Conservation (phyloP, 768 basidiomycete species). For the Pleurotus platypus region DNA sequence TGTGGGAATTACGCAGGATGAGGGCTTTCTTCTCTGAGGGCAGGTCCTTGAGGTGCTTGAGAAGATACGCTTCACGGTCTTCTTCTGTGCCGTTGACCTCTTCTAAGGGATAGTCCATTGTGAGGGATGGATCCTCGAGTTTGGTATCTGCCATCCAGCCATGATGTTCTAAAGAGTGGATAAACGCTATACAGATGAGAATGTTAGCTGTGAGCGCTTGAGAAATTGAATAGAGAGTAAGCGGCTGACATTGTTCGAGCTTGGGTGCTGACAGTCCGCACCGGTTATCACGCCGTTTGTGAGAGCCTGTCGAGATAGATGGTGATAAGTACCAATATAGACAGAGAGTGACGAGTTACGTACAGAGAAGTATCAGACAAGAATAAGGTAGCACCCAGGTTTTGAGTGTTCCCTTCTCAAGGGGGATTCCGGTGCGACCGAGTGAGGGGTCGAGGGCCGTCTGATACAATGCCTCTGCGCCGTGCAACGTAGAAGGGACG, state of each 20-base stretch:
- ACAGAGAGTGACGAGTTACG: background rate
- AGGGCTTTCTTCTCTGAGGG: constrained; percentile 64
- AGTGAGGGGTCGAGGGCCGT: constrained; percentile 58
- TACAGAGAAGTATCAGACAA: constrained; percentile 84
- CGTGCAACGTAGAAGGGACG: constrained; percentile 57
- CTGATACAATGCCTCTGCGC: constrained; percentile 70
- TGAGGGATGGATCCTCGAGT: constrained; percentile 52
- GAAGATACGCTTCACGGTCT: constrained; percentile 55
- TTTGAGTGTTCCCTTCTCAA: constrained; percentile 46
- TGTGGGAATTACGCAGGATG: constrained; percentile 83
- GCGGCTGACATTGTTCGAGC: constrained; percentile 63
- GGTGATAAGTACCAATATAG: background rate
- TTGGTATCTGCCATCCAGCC: constrained; percentile 79
- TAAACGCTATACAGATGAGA: constrained; percentile 51
- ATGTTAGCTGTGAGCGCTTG: constrained; percentile 14
- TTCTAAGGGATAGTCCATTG: constrained; percentile 56
- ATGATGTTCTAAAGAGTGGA: constrained; percentile 54
- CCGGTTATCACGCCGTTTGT: constrained; percentile 89
- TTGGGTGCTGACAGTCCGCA: constrained; percentile 86
- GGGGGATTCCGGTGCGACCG: constrained; percentile 40
- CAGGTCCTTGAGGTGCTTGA: constrained; percentile 48
- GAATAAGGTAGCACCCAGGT: constrained; percentile 88
- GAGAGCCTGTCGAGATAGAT: constrained; percentile 64
- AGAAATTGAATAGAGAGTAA: constrained; percentile 4
- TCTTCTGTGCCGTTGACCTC: constrained; percentile 46